phyloP scores from a whole-genome alignment of 176 grass and related monocot species.

The Lolium multiflorum region DNA sequence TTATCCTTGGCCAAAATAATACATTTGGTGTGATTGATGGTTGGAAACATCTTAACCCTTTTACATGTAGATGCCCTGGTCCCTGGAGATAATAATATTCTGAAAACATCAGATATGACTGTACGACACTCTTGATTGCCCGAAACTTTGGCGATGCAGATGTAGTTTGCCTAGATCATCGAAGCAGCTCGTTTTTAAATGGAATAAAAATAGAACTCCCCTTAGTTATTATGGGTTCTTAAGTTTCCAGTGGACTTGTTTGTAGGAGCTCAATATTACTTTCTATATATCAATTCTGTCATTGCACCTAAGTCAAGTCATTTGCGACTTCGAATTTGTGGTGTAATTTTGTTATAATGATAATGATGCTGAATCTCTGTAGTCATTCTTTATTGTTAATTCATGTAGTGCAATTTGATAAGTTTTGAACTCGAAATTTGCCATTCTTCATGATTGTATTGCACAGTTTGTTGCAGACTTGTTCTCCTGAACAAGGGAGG shows the following conservation, averaged over 20 bases:
- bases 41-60: conserved; percentile 24
- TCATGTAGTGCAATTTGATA: background rate
- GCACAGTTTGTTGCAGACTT: background rate
- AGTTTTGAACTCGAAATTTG: background rate
- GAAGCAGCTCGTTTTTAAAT: conserved; percentile 20
- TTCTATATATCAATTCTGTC: background rate
- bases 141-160: background rate
- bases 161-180: conserved; percentile 29
- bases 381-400: conserved; percentile 21
- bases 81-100: background rate
- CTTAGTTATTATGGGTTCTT: background rate
- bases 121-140: background rate
- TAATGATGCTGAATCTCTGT: conserved; percentile 11
- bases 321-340: background rate
- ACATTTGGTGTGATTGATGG: conserved; percentile 15
- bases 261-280: background rate
- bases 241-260: conserved; percentile 12
- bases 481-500: conserved; percentile 17
- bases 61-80: conserved; percentile 9
- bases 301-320: background rate
- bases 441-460: background rate
- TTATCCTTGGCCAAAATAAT: background rate
- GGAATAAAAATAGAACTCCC: conserved; percentile 10
- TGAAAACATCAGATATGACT: conserved; percentile 8
- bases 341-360: background rate